Evolutionary conservation across 1,139 yeast genomes (phyloP).

Genomic region (Nakaseomyces uthaithaninus): DNA sequence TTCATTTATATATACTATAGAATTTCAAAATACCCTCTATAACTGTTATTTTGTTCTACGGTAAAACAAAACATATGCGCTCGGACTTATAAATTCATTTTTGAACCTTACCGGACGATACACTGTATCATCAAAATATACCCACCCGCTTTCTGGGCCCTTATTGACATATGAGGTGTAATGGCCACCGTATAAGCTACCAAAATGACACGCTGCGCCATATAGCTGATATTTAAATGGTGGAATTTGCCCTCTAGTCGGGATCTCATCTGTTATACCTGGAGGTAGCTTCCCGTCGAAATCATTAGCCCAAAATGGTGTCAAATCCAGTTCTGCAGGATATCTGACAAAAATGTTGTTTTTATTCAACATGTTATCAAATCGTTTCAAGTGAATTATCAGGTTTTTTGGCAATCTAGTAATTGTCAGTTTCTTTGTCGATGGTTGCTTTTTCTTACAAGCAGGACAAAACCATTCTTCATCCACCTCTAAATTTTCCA

Average conservation of each 20-base stretch:
- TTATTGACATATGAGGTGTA: slow-evolving; percentile 80
- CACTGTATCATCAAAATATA: slow-evolving; percentile 30
- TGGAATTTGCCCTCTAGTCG: slow-evolving; percentile 65
- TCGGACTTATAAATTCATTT: slow-evolving; percentile 33
- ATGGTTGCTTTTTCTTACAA: slow-evolving; percentile 60
- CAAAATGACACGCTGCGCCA: slow-evolving; percentile 86
- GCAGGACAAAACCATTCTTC: slow-evolving; percentile 87
- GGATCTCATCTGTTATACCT: slow-evolving; percentile 39
- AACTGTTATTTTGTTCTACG: slow-evolving; percentile 23
- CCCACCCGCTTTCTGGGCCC: slow-evolving; percentile 39
- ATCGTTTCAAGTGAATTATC: slow-evolving; percentile 73
- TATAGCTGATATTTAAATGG: slow-evolving; percentile 74
- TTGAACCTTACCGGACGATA: slow-evolving; percentile 25
- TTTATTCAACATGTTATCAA: slow-evolving; percentile 39
- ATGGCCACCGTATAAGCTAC: slow-evolving; percentile 80
- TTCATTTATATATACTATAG: slow-evolving; percentile 5
- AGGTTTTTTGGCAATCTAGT: slow-evolving; percentile 67
- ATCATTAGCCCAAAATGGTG: slow-evolving; percentile 68
- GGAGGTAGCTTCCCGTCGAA: slow-evolving; percentile 33
- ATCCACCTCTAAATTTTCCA: slow-evolving; percentile 65
- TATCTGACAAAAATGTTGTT: slow-evolving; percentile 34
- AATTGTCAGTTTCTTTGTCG: slow-evolving; percentile 60
- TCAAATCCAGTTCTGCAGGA: slow-evolving; percentile 52
- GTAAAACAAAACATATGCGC: slow-evolving; percentile 73
- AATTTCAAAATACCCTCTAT: too few relatives aligned